A percentile compares a stretch with the other conserved stretches of the same genome.
Conservation (phyloP, 495 filamentous ascomycete species). For the Aspergillus heteromorphus region DNA sequence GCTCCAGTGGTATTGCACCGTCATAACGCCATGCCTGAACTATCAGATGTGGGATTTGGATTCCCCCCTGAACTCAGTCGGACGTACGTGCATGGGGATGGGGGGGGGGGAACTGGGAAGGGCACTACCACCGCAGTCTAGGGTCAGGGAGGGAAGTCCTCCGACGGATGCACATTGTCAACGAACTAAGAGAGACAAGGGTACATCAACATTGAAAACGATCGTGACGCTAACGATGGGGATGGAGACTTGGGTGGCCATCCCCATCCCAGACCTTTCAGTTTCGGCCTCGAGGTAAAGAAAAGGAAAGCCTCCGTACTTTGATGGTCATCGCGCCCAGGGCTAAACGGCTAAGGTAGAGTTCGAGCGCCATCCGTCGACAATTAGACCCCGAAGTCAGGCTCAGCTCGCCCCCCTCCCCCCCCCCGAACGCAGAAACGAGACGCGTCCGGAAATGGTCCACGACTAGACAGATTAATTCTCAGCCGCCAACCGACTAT, state of each 20-base stretch:
- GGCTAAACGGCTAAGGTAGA: neutral
- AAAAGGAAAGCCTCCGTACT: constrained; percentile 2
- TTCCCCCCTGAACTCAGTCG: neutral
- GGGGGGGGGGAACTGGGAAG: neutral
- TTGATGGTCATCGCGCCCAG: neutral
- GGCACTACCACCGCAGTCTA: neutral
- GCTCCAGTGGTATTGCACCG: neutral
- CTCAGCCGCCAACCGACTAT: neutral
- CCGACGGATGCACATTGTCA: neutral
- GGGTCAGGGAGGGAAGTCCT: constrained; percentile 1
- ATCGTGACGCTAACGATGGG: neutral
- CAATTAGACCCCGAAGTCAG: neutral
- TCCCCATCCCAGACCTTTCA: neutral
- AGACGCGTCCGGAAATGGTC: constrained; percentile 1
- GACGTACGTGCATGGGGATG: neutral
- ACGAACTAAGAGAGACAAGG: neutral
- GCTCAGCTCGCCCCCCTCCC: too few species aligned
- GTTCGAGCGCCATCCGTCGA: neutral
- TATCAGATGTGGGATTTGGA: constrained; percentile 5
- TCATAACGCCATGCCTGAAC: constrained; percentile 10
- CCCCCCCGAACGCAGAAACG: neutral
- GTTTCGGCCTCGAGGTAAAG: neutral
- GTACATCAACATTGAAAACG: neutral
- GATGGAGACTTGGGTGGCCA: neutral
- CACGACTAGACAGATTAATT: neutral